Conservation (phyloP, 2,329 filamentous ascomycete species). For the Pestalotiopsis sp. region DNA sequence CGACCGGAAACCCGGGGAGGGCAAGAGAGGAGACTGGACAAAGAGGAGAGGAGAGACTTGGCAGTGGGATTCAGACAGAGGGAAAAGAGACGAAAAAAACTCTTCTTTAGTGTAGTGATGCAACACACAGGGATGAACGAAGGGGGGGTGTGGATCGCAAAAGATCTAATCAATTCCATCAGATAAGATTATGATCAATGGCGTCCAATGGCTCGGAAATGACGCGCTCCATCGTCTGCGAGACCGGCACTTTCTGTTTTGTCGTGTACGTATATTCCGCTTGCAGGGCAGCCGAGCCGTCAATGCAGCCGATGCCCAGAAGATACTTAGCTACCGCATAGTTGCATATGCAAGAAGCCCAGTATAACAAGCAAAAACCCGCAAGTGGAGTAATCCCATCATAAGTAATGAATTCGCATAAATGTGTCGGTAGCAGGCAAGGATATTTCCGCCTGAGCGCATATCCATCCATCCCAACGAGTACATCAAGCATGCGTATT, state of each 20-base stretch:
- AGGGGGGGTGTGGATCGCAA: slow-evolving; percentile 1
- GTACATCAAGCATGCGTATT: neutral
- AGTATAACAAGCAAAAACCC: neutral
- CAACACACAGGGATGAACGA: slow-evolving; percentile 2
- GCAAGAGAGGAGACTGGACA: neutral
- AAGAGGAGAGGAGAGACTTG: neutral
- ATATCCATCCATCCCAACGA: neutral
- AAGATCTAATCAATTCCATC: slow-evolving; percentile 17
- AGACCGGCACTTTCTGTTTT: neutral
- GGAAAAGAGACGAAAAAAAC: neutral
- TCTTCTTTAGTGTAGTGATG: neutral
- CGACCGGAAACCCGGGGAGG: neutral
- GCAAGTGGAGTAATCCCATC: neutral
- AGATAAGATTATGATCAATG: slow-evolving; percentile 16
- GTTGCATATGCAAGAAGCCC: neutral
- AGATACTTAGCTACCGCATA: neutral
- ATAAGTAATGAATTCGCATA: neutral
- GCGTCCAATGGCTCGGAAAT: neutral
- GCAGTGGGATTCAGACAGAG: neutral
- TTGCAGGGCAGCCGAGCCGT: neutral
- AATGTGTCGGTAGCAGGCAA: neutral
- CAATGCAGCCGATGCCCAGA: neutral
- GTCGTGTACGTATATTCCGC: neutral
- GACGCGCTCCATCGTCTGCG: slow-evolving; percentile 1
- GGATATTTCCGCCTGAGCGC: neutral